Conservation (phyloP, 352 stramenopile genomes). For the Pythium utonaiense region DNA sequence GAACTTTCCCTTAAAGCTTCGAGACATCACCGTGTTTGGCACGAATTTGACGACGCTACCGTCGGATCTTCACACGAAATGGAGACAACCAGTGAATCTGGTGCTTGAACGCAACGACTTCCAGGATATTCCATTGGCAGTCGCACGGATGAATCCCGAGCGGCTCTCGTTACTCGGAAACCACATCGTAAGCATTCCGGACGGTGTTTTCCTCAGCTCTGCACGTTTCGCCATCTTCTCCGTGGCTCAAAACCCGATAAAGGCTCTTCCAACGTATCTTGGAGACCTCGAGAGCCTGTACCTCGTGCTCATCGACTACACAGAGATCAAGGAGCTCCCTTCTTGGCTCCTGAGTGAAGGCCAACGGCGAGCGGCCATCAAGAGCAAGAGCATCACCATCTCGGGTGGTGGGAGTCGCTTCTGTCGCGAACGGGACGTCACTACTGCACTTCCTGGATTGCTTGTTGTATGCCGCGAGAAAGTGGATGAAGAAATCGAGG, state of each 20-base stretch:
- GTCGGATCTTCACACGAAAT: conserved; percentile 15
- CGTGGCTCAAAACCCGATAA: conserved; percentile 11
- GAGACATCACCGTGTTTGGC: conserved; percentile 11
- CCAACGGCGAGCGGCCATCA: not conserved
- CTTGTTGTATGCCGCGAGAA: conserved; percentile 14
- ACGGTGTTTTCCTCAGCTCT: conserved; percentile 3
- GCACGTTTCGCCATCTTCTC: conserved; percentile 11
- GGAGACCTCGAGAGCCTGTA: conserved; percentile 2
- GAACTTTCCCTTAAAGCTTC: conserved; percentile 9
- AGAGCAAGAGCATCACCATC: conserved; percentile 5
- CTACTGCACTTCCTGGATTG: not conserved
- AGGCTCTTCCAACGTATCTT: not conserved
- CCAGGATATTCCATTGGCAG: not conserved
- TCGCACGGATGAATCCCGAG: conserved; percentile 7
- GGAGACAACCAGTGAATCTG: conserved; percentile 14
- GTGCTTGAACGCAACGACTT: conserved; percentile 7
- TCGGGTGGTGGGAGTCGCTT: conserved; percentile 15
- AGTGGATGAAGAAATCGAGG: conserved; percentile 13
- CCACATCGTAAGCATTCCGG: conserved; percentile 4
- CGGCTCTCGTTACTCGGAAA: conserved; percentile 18
- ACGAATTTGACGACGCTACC: conserved; percentile 18
- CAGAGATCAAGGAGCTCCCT: conserved; percentile 8
- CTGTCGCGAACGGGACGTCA: not conserved
- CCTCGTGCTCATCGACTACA: conserved; percentile 21
- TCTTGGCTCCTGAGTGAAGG: conserved; percentile 14